Evolutionary conservation across 352 stramenopile genomes (phyloP), one percentile per base, ranked within the genome.

Genomic region (Lagenidium sp.): DNA sequence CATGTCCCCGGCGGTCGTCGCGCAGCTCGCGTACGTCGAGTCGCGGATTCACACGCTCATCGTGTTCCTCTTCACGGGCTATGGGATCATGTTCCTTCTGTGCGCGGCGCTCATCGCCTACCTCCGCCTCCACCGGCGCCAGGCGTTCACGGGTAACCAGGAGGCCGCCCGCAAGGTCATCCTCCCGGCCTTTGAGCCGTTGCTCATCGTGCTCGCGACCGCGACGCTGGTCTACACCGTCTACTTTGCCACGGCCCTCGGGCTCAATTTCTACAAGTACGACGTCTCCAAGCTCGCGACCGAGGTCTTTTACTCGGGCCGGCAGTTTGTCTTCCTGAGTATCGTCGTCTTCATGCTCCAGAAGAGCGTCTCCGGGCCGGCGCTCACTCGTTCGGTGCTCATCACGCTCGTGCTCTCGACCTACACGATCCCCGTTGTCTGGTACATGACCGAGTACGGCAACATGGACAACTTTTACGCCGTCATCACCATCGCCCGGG

Each of bases 181-280:
- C 21, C 34, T 85, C 23, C 75, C 75, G 8, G 70, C 72, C 6
- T 88, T 84, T 43, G 75, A 83, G 50, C 75, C 75, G 0, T 47
- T 88, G 29, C 50, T 88, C 7, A 81, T 66, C 68, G 47, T 84
- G 8, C 55, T 88, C 4, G 55, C 52, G 1, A 38, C 12, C 6
- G 49, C 56, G 6, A 67, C 72, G 2, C 63, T 56, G 2, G 24
- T 40, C 0, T 85, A 80, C 60, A 53, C 57, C 10, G 10, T 50
- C 1, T 73, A 60, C 40, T 63, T 72, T 16, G 47, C 53, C 34
- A 42, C 42, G 1, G 64, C 65, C 36, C 40, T 74, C 22, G 19
- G 59, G 8, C 38, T 46, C 29, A 15, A 32, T 21, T 65, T 69
- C 52, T 52, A 48, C 31, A 49, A 38, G 8, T 38, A 50, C 37